Evolutionary conservation across 2,329 filamentous ascomycete species (phyloP).

Genomic region (Aureobasidium musti): DNA sequence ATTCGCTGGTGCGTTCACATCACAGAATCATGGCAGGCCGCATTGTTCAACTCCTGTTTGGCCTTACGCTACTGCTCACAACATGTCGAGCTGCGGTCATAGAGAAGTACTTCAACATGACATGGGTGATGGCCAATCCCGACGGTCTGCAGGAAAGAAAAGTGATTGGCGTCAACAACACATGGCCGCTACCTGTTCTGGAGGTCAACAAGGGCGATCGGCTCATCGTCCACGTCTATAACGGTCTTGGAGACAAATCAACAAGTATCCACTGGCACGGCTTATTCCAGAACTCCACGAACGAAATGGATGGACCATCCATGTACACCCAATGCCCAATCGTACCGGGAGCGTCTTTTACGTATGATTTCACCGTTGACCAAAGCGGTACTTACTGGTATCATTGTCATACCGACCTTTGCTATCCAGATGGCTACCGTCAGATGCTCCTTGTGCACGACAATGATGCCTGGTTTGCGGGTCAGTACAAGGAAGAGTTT

Average conservation of each 20-base stretch:
- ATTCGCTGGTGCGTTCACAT: background rate
- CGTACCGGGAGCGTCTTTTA: constrained; percentile 62
- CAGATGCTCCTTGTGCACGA: constrained; percentile 68
- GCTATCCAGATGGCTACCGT: constrained; percentile 69
- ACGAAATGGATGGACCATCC: constrained; percentile 70
- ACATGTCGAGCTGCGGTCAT: constrained; percentile 38
- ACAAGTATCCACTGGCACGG: constrained; percentile 77
- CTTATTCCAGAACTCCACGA: constrained; percentile 74
- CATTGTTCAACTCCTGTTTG: constrained; percentile 47
- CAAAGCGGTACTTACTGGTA: constrained; percentile 56
- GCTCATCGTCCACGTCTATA: constrained; percentile 68
- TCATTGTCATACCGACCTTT: constrained; percentile 57
- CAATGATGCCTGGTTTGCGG: constrained; percentile 54
- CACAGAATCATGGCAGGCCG: constrained; percentile 47
- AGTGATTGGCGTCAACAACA: constrained; percentile 69
- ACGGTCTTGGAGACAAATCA: constrained; percentile 63
- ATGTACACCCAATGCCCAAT: constrained; percentile 69
- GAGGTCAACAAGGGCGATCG: constrained; percentile 73
- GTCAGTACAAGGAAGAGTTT: constrained; percentile 61
- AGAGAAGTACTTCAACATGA: constrained; percentile 56
- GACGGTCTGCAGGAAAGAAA: constrained; percentile 55
- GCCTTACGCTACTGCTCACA: constrained; percentile 39
- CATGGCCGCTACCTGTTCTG: constrained; percentile 72
- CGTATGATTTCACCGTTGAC: constrained; percentile 66
- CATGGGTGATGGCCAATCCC: constrained; percentile 58